These are phyloP conservation scores for Bodo saltans DNA, from an alignment of 78 protist genomes.

Conservation along the genomic window DNA sequence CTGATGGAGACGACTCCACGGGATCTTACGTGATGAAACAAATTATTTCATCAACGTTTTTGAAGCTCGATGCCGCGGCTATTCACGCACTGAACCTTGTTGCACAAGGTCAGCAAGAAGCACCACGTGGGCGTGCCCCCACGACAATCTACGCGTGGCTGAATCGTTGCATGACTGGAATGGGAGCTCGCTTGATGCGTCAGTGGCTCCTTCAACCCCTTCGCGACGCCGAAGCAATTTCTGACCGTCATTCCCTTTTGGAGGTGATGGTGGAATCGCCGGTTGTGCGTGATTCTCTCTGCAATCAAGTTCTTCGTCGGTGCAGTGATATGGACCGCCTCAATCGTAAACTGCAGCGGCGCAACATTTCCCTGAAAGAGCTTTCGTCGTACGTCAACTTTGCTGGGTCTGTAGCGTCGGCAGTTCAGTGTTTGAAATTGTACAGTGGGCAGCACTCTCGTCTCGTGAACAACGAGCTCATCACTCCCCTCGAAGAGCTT, in stretches of 20 bases:
- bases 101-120: neutral
- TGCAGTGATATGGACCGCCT: neutral
- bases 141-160: constrained; percentile 29
- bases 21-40: neutral
- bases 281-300: neutral
- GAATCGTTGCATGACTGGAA: constrained; percentile 74
- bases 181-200: constrained; percentile 76
- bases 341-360: constrained; percentile 5
- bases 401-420: neutral
- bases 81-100: neutral
- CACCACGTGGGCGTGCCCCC: neutral
- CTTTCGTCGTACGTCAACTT: too few species aligned
- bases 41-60: neutral
- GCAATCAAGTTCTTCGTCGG: neutral
- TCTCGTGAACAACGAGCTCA: neutral
- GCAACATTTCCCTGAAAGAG: neutral
- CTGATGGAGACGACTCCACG: neutral
- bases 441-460: neutral
- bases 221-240: constrained; percentile 11
- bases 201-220: constrained; percentile 70
- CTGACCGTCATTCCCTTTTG: constrained; percentile 10
- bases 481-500: neutral
- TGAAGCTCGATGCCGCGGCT: neutral
- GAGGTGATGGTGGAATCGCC: neutral
- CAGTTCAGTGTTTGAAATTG: neutral